These are phyloP conservation scores for Starmerella sp. DNA, from an alignment of 805 yeast species.

Conservation along the genomic window DNA sequence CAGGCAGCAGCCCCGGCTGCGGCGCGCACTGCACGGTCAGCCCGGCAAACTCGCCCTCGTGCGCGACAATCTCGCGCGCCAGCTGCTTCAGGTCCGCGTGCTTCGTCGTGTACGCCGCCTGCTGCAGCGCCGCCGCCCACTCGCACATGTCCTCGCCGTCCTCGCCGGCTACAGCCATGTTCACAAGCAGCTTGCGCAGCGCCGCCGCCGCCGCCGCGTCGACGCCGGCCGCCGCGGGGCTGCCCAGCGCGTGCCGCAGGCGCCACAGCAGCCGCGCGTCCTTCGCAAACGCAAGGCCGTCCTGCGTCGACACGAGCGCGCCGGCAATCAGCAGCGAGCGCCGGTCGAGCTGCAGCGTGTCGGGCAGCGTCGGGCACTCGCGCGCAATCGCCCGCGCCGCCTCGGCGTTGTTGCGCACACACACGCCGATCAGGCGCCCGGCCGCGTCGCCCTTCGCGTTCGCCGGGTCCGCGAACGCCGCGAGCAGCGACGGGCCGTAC, in stretches of 20 bases:
- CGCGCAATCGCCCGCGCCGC: constrained; percentile 30
- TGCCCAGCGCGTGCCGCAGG: constrained; percentile 3
- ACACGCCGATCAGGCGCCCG: constrained; percentile 50
- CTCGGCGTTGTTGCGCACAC: constrained; percentile 63
- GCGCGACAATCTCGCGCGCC: constrained; percentile 13
- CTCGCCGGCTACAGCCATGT: constrained; percentile 12
- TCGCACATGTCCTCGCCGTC: constrained; percentile 12
- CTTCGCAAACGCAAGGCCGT: constrained; percentile 6
- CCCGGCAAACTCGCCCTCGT: constrained; percentile 10
- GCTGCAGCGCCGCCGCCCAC: constrained; percentile 16
- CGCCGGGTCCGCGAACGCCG: constrained; percentile 4
- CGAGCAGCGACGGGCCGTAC: constrained; percentile 21
- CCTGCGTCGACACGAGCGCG: constrained; percentile 16
- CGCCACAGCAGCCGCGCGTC: not conserved
- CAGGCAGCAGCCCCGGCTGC: constrained; percentile 13
- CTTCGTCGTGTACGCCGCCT: constrained; percentile 6
- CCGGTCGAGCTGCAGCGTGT: not conserved
- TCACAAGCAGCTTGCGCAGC: constrained; percentile 10
- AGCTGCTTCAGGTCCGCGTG: constrained; percentile 2
- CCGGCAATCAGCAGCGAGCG: constrained; percentile 14
- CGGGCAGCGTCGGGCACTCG: constrained; percentile 5
- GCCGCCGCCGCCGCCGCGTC: not conserved
- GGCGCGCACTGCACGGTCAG: constrained; percentile 12
- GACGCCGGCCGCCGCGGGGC: not conserved
- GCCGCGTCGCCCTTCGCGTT: constrained; percentile 35